Evolutionary conservation across 2,329 filamentous ascomycete genomes (phyloP).

Genomic region (Blastomyces emzantsi): DNA sequence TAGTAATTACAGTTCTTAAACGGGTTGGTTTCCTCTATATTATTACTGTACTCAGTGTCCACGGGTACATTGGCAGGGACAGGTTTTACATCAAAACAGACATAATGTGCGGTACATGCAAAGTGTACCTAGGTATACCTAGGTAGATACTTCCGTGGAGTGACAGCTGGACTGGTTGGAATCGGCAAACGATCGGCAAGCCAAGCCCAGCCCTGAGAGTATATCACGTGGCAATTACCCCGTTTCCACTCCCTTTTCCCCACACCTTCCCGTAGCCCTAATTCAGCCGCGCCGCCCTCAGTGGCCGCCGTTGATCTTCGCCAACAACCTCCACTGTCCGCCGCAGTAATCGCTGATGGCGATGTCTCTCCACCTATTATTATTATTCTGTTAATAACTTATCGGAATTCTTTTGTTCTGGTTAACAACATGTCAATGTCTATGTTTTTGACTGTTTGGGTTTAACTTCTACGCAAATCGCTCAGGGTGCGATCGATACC

Average conservation of each 20-base stretch:
- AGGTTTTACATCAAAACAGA: no score
- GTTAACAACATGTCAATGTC: not conserved
- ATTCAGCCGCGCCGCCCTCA: no score
- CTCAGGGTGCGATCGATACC: not conserved
- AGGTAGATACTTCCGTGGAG: no score
- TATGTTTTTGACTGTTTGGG: not conserved
- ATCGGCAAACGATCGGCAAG: not conserved
- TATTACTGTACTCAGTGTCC: no score
- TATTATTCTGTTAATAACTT: not conserved
- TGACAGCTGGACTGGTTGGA: no score
- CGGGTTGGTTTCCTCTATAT: no score
- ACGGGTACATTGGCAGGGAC: no score
- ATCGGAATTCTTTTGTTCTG: not conserved
- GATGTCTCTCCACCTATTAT: not conserved
- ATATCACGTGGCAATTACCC: not conserved
- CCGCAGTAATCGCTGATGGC: not conserved
- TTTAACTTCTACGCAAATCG: not conserved
- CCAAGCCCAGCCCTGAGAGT: not conserved
- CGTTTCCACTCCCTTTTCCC: not conserved
- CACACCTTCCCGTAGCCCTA: not conserved
- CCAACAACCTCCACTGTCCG: no score
- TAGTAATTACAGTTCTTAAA: no score
- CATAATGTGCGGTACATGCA: no score
- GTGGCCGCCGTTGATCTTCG: not conserved
- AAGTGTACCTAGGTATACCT: no score